Evolutionary conservation across 257 asterid genomes (phyloP).

Genomic region (Lavandula angustifolia): DNA sequence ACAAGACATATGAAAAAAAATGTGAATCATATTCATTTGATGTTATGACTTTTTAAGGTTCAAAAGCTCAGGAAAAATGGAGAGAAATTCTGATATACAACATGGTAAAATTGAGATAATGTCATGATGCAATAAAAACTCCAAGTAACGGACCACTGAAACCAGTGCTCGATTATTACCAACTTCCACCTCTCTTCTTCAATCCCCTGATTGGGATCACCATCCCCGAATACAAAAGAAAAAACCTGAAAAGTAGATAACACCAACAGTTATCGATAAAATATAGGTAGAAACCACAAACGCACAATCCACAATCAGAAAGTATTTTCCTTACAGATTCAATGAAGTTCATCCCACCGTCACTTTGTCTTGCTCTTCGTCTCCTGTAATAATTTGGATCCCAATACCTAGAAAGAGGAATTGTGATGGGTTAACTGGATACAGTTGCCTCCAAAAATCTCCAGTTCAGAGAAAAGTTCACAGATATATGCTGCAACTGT

Average conservation of each 20-base stretch:
- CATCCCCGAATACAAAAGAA: slow-evolving; percentile 97
- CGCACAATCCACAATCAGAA: slow-evolving; percentile 17
- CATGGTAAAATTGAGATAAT: slow-evolving; percentile 24
- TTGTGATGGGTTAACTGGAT: slow-evolving; percentile 24
- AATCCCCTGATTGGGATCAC: slow-evolving; percentile 99
- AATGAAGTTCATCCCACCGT: slow-evolving; percentile 82
- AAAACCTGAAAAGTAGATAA: slow-evolving; percentile 66
- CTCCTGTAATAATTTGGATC: slow-evolving; percentile 94
- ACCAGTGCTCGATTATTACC: slow-evolving; percentile 91
- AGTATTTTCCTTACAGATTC: slow-evolving; percentile 68
- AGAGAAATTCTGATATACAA: slow-evolving; percentile 23
- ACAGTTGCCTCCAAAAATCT: slow-evolving; percentile 6
- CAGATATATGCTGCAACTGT: slow-evolving; percentile 18
- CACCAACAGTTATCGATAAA: slow-evolving; percentile 9
- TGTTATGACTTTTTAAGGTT: neutral
- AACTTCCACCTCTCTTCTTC: slow-evolving; percentile 99
- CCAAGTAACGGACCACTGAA: slow-evolving; percentile 81
- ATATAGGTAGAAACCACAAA: slow-evolving; percentile 29
- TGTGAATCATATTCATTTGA: slow-evolving; percentile 2
- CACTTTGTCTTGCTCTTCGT: slow-evolving; percentile 52
- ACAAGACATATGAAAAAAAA: slow-evolving; percentile 11
- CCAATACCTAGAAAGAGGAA: slow-evolving; percentile 71
- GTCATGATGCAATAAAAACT: slow-evolving; percentile 32
- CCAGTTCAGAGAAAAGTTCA: slow-evolving; percentile 19
- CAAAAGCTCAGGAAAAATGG: slow-evolving; percentile 23